Evolutionary conservation across 495 filamentous ascomycete genomes (phyloP), one percentile per base, ranked within the genome.

Genomic region (Hypoxylon lenormandii): DNA sequence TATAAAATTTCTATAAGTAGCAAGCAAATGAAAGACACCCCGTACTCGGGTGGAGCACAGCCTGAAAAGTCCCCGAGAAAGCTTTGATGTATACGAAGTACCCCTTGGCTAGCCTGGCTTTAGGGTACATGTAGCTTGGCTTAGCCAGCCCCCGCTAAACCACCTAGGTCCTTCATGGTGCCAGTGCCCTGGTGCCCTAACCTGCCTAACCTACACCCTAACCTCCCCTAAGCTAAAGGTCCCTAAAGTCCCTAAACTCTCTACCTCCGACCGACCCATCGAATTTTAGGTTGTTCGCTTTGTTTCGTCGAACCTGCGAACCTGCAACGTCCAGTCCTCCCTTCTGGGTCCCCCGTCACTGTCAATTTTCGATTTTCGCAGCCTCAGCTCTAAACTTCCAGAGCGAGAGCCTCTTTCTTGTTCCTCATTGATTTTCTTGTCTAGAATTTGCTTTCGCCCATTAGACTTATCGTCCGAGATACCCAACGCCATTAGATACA

Each of bases 391-490:
- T 18, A 13, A 5, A 33, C 38, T 28, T 15, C 43, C 36, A 40
- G 43, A 21, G n/a, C 54, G 26, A 55, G 43, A 46, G 40, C 43
- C 48, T 53, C 33, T 58, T 36, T 53, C 40, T 60, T 26, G 33
- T 42, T 42, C 30, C 45, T 30, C 37, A 56, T 61, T 66, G 37
- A 22, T 71, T 71, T 66, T n/a, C 68, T 71, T 71, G 62, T 54
- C 62, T 71, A 66, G 68, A 71, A 59, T 71, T 71, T 71, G 38
- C 48, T 62, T 71, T 28, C 67, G 52, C 33, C 12, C 2, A 59
- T 71, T 66, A 66, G 62, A 66, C 62, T 66, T 66, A 62, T 60
- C 42, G 62, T 71, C 68, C 45, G 58, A 63, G 68, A 71, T 71
- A 71, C 68, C 68, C 68, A n/a, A n/a, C 47, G 26, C 43, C 49